Conservation (phyloP, 2,329 filamentous ascomycete genomes). For the Pyricularia sp. region DNA sequence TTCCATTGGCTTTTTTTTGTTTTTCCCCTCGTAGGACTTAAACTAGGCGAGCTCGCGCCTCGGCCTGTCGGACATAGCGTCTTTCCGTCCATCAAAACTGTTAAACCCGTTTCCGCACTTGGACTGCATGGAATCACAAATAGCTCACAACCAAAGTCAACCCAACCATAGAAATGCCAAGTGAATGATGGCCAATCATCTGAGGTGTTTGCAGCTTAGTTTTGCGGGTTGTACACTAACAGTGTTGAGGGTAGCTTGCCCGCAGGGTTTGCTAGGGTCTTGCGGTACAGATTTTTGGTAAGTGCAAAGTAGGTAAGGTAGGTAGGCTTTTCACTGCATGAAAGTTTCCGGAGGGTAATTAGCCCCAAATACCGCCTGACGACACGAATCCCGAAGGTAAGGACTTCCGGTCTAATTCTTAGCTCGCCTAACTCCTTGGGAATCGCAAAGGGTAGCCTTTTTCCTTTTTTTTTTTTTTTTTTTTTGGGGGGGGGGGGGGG, state of each 20-base stretch:
- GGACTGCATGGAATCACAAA: neutral
- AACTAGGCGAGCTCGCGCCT: neutral
- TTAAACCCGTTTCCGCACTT: neutral
- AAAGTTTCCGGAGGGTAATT: neutral
- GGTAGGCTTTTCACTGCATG: neutral
- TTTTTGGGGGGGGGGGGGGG: too few relatives aligned
- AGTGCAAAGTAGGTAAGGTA: too few relatives aligned
- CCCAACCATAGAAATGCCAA: neutral
- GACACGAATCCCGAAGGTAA: neutral
- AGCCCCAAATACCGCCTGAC: neutral
- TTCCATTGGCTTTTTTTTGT: neutral
- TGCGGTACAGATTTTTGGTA: too few relatives aligned
- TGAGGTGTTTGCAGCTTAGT: neutral
- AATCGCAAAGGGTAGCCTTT: neutral
- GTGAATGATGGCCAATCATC: neutral
- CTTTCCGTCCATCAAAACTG: neutral
- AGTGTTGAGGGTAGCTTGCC: too few relatives aligned
- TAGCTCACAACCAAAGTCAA: neutral
- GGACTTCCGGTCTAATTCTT: neutral
- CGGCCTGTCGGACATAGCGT: neutral
- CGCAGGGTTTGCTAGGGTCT: too few relatives aligned
- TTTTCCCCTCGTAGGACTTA: too few relatives aligned
- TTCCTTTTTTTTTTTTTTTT: too few relatives aligned
- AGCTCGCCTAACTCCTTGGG: neutral
- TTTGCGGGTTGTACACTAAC: too few relatives aligned